These are phyloP conservation scores for Acorus gramineus DNA, from an alignment of 106 monocot species.

Conservation along the genomic window DNA sequence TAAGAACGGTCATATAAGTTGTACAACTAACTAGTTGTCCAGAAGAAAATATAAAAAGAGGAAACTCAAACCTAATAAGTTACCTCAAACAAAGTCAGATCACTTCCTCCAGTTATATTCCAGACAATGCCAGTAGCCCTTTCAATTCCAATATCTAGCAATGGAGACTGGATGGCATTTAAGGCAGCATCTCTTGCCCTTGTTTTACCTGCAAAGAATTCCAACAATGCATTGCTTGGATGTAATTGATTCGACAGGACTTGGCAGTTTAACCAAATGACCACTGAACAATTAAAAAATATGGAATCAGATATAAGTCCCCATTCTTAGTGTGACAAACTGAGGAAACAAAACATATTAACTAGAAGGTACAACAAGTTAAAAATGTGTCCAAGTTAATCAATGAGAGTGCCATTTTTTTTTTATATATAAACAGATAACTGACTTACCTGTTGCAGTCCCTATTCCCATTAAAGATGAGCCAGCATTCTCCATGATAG, in stretches of 20 bases:
- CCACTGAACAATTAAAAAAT: no score
- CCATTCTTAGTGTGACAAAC: no score
- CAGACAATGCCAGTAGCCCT: slow-evolving; percentile 88
- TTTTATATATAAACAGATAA: no score
- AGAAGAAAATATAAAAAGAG: not conserved
- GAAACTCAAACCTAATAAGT: slow-evolving; percentile 1
- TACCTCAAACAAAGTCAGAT: slow-evolving; percentile 76
- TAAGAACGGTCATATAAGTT: no score
- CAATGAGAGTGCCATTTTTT: no score
- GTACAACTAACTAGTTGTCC: not conserved
- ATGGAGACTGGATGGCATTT: slow-evolving; percentile 83
- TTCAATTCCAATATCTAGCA: slow-evolving; percentile 82
- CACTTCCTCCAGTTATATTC: slow-evolving; percentile 88
- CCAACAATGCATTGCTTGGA: no score
- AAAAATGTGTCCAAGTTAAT: no score
- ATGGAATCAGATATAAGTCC: no score
- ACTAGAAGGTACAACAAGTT: no score
- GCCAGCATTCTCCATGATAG: slow-evolving; percentile 92
- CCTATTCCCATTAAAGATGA: slow-evolving; percentile 98
- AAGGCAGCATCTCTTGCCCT: slow-evolving; percentile 86
- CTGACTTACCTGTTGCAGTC: slow-evolving; percentile 68
- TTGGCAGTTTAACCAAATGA: no score
- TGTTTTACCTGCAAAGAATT: slow-evolving; percentile 57
- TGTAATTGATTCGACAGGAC: no score
- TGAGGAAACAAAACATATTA: no score